Conservation (phyloP, 176 grass and related monocot genomes). For the Zoysia pacifica region DNA sequence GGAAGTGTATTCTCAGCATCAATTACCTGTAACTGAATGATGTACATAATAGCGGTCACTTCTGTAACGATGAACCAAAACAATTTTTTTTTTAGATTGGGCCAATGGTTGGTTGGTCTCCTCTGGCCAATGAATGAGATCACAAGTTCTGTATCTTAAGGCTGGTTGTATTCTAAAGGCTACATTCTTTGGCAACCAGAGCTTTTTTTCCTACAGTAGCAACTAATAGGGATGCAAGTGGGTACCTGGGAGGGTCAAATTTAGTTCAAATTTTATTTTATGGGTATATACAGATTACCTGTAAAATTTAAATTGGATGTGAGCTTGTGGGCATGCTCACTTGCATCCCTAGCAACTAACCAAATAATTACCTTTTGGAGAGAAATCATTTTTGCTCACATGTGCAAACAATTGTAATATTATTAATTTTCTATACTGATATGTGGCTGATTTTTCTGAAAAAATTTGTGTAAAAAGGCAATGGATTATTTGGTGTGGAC, state of each 20-base stretch:
- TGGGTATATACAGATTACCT: no score
- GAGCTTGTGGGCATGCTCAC: no score
- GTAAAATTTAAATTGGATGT: no score
- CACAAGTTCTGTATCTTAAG: constrained; percentile 1
- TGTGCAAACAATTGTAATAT: neutral
- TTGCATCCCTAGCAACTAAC: no score
- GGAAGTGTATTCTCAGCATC: constrained; percentile 15
- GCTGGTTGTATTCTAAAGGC: neutral
- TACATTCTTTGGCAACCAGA: neutral
- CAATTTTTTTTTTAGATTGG: constrained; percentile 15
- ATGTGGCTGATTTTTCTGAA: neutral
- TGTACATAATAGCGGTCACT: constrained; percentile 42
- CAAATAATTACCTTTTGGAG: neutral
- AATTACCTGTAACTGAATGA: constrained; percentile 23
- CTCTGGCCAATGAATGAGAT: neutral
- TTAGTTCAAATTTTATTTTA: no score
- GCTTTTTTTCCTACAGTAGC: neutral
- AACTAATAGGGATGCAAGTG: no score
- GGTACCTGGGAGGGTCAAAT: no score
- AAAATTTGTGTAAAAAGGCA: neutral
- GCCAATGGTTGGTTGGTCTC: constrained; percentile 18
- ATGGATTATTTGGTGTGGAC: neutral
- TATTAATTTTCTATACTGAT: neutral
- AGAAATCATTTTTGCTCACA: neutral
- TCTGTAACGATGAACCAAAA: constrained; percentile 25